phyloP scores from a whole-genome alignment of 2,329 filamentous ascomycete species.

The Cladophialophora exuberans region DNA sequence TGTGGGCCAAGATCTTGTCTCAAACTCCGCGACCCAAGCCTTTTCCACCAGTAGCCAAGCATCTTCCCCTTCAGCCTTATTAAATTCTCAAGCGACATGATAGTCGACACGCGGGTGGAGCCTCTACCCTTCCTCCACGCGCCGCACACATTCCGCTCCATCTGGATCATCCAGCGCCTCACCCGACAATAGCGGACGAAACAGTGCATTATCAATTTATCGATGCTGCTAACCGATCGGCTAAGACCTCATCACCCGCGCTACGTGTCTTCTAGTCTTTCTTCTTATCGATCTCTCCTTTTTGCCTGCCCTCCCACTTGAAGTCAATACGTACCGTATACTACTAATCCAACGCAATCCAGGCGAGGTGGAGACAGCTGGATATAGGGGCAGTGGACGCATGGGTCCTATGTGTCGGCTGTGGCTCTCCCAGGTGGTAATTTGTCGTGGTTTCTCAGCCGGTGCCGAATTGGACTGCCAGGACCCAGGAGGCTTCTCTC shows the following conservation, averaged over 20 bases:
- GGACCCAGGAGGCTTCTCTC: too few species aligned
- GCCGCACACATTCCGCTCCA: not conserved
- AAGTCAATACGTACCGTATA: too few species aligned
- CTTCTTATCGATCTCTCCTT: slow-evolving; percentile 6
- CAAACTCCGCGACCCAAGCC: slow-evolving; percentile 3
- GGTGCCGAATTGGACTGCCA: too few species aligned
- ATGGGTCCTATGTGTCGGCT: too few species aligned
- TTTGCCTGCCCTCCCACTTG: not conserved
- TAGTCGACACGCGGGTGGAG: not conserved
- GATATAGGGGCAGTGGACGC: too few species aligned
- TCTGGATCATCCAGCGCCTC: slow-evolving; percentile 1
- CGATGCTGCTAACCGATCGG: slow-evolving; percentile 1
- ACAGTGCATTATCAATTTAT: slow-evolving; percentile 1
- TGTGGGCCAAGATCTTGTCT: not conserved
- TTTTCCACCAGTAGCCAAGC: not conserved
- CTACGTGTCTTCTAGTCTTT: not conserved
- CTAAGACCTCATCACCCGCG: not conserved
- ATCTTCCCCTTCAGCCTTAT: slow-evolving; percentile 3
- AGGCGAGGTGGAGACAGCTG: too few species aligned
- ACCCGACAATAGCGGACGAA: slow-evolving; percentile 7
- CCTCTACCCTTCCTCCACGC: slow-evolving; percentile 2
- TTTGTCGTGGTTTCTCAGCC: too few species aligned
- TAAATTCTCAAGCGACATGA: not conserved
- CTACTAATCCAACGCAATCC: too few species aligned
- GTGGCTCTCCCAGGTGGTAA: too few species aligned